These are phyloP conservation scores for Chlamydomonas asymmetrica DNA, from an alignment of 139 green algal genomes.

Conservation along the genomic window DNA sequence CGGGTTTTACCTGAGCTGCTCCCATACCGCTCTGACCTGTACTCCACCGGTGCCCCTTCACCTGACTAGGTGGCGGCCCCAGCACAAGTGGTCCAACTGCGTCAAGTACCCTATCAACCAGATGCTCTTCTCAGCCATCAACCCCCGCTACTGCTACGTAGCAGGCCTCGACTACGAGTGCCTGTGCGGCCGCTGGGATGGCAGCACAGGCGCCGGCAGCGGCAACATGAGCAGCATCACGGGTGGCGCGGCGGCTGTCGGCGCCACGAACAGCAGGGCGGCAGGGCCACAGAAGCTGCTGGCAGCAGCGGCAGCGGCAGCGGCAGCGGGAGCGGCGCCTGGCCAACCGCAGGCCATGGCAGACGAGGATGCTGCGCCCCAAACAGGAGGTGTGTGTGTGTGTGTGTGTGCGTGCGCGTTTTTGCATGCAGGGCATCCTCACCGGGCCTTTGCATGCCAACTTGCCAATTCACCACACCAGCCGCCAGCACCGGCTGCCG, in stretches of 20 bases:
- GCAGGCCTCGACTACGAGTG: conserved; percentile 41
- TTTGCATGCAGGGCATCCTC: background rate
- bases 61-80: conserved; percentile 10
- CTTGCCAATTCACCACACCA: no score
- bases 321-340: background rate
- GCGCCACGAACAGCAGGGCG: conserved; percentile 4
- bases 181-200: conserved; percentile 36
- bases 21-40: no score
- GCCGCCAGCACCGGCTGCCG: background rate
- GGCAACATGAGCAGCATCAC: conserved; percentile 9
- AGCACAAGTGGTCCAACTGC: conserved; percentile 31
- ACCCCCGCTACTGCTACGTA: conserved; percentile 23
- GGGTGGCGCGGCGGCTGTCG: no score
- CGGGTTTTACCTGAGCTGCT: background rate
- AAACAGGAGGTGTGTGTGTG: background rate
- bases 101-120: conserved; percentile 30
- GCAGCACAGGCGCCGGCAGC: conserved; percentile 3
- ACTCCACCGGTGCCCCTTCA: no score
- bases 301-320: conserved; percentile 9
- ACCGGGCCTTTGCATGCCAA: background rate
- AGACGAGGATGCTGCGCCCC: background rate
- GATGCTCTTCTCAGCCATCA: conserved; percentile 10
- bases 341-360: background rate
- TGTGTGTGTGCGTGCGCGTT: background rate
- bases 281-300: background rate